Conservation (phyloP, 805 yeast genomes). For the Saturnispora hagleri region DNA sequence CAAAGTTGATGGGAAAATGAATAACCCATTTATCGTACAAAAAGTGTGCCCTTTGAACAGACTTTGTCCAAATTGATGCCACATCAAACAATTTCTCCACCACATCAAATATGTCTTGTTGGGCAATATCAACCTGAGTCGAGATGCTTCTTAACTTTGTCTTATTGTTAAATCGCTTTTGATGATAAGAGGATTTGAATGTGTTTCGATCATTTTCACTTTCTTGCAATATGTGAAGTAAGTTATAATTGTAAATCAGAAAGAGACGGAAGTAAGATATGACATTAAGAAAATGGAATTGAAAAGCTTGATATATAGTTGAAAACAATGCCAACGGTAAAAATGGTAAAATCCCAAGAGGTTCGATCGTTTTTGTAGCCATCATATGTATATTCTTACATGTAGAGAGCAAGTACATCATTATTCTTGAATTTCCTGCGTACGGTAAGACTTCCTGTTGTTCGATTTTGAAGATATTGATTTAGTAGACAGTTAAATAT, state of each 20-base stretch:
- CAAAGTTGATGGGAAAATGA: slow-evolving; percentile 24
- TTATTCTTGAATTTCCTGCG: not conserved
- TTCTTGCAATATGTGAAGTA: slow-evolving; percentile 19
- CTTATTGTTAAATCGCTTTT: slow-evolving; percentile 16
- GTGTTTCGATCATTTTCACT: slow-evolving; percentile 17
- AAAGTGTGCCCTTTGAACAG: slow-evolving; percentile 31
- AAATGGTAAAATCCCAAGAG: slow-evolving; percentile 18
- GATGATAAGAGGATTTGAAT: slow-evolving; percentile 15
- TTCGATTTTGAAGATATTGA: no score
- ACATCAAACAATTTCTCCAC: slow-evolving; percentile 15
- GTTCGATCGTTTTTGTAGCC: not conserved
- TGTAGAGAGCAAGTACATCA: not conserved
- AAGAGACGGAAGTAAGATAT: slow-evolving; percentile 15
- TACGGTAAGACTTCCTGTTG: no score
- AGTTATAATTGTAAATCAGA: slow-evolving; percentile 18
- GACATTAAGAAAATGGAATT: slow-evolving; percentile 13
- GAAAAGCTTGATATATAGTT: slow-evolving; percentile 16
- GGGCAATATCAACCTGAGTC: slow-evolving; percentile 15
- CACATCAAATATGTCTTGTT: slow-evolving; percentile 20
- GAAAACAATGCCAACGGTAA: slow-evolving; percentile 20
- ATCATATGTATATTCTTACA: not conserved
- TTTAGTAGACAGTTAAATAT: no score
- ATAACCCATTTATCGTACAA: slow-evolving; percentile 31
- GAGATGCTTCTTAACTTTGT: slow-evolving; percentile 14
- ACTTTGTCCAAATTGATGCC: slow-evolving; percentile 22